Evolutionary conservation across 306 rosid genomes (phyloP), one percentile per base, ranked within the genome.

Genomic region (Cicer judaicum): DNA sequence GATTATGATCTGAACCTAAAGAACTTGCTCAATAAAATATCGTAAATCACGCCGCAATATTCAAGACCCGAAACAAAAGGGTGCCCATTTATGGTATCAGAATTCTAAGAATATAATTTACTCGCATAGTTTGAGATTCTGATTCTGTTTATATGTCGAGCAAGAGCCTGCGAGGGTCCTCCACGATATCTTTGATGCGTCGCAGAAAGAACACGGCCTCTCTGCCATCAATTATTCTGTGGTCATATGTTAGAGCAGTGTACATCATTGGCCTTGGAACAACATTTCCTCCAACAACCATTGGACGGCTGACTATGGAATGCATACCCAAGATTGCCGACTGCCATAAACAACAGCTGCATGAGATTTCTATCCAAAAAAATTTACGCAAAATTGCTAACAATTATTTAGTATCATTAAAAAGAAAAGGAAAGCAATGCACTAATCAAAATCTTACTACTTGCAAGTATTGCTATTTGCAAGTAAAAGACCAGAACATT

Each of bases 321-420:
- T 91, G 95, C 97, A 91, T 89, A 54, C 95, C 95, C 88, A 91
- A 82, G 81, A 91, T 85, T 65, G 97, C 93, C 1, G 91, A 91
- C 95, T 91, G 89, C 85, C 76, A 85, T 78, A 62, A 77, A 38
- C 53, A 74, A 54, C 10, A 67, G 40, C 57, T 9, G 42, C 52
- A 19, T 78, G 13, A 81, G 57, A 56, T 40, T 64, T 41, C 38
- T 67, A 62, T 60, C 41, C 12, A 67, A n/a, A 21, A 65, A 47
- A 50, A 47, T 15, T 11, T 11, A 6, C 48, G 13, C 12, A 60
- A 69, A 74, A 55, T 39, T 74, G 36, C 50, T 34, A 41, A 49
- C 15, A 70, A 64, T 43, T 72, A 43, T 50, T 67, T 8, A 2
- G 44, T 50, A 52, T 38, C 16, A 68, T 44, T 19, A 21, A 75